Evolutionary conservation across 768 basidiomycete genomes (phyloP), one percentile per base, ranked within the genome.

Genomic region (Pleurotus pulmonarius): DNA sequence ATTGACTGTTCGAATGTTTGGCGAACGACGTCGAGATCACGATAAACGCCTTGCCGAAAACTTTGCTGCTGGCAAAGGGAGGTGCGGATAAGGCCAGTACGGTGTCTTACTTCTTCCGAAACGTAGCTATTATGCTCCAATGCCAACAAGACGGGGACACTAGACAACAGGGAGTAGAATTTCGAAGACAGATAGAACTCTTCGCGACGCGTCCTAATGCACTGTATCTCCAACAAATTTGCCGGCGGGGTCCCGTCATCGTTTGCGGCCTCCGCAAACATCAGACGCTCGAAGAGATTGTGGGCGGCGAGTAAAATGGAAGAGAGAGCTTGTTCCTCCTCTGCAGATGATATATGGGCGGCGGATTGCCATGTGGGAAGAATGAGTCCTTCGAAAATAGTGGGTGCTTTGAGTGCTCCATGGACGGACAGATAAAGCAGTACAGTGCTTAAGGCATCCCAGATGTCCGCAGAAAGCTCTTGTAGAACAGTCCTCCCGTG

Each of bases 21-120:
- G 44, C 86, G 79, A 40, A 90, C 83, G 1, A 83, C 79, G 58
- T 87, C 86, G 38, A 92, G 75, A 64, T 92, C 88, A 9, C 86
- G 80, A 61, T 88, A 90, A 29, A 87, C 86, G 0, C 85, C 89
- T 63, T 85, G 83, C 4, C 88, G 83, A 68, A 92, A 92, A n/a
- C 83, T 81, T 22, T 75, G 72, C 49, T 81, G 78, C 57, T 82
- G 77, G 63, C 87, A 91, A 6, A 90, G 74, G 3, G 72, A 70
- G 54, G 76, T 71, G 7, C 89, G 82, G 49, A 93, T 75, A 15
- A 71, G 70, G 44, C 72, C 74, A 7, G 79, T 77, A 22, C 79
- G 76, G 4, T 64, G 62, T 15, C 85, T 78, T 5, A 88, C 70
- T 11, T 75, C 70, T 48, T 76, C 73, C 0, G 82, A 73, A 37